Evolutionary conservation across 306 rosid species (phyloP), one percentile per base, ranked within the genome.

Genomic region (Dryas octopetala): DNA sequence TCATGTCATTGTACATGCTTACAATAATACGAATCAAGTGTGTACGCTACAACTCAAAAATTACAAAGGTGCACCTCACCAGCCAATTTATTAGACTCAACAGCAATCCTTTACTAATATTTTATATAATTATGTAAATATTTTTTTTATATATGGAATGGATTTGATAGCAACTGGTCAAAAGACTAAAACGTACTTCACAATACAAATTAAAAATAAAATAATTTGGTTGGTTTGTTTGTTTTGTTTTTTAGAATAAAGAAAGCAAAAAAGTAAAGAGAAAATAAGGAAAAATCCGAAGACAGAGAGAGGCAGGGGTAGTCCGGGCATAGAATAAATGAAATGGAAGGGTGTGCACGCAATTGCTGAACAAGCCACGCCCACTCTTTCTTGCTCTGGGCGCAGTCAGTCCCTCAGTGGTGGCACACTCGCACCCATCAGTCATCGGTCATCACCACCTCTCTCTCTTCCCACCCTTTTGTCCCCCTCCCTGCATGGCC

Each of bases 301-400:
- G 38, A 2, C 38, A 32, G 38, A 32, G 1, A 46, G 6, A 5
- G 9, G 49, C 6, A 5, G 23, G 23, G 23, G 9, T 46, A 5
- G 49, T 23, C 23, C 23, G 23, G 23, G 23, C 23, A 50, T 4
- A 14, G 12, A 15, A 9, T 81, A 69, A 83, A 82, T 89, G 89
- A 74, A 69, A 75, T 40, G 78, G 78, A 79, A 45, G 50, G 15
- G 67, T 73, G 59, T 80, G 77, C 88, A 91, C 87, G 89, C 96
- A 86, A 91, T 83, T 77, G 87, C 83, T 65, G 88, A 86, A 86
- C 91, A 85, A 85, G 89, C 82, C 13, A 1, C 16, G 40, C 16
- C 52, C 52, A 41, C 9, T 55, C 76, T 51, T 23, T 46, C 13
- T 74, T 75, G 8, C 61, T 47, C 7, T 76, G 15, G 44, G 46